Evolutionary conservation across 1,284 basidiomycete species (phyloP).

Genomic region (Papiliotrema laurentii): DNA sequence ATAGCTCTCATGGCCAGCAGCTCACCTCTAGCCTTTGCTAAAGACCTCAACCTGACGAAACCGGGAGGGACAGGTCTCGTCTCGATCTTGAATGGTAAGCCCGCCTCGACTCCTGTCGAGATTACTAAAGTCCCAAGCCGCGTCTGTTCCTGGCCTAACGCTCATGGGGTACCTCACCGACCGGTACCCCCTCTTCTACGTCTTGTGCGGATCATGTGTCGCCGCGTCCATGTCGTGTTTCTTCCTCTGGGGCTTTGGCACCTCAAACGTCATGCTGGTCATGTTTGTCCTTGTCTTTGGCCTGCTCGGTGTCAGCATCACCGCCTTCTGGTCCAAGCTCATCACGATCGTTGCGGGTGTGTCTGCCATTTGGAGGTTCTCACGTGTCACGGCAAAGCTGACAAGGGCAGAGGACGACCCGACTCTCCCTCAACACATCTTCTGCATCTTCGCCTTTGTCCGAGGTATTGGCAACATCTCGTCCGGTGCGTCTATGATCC

Average conservation of each 20-base stretch:
- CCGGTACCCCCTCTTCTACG: conserved; percentile 26
- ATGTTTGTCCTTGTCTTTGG: conserved; percentile 33
- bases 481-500: conserved; percentile 23
- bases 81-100: conserved; percentile 43
- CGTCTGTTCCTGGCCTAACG: conserved; percentile 41
- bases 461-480: conserved; percentile 46
- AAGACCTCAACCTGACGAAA: conserved; percentile 28
- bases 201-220: conserved; percentile 36
- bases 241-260: conserved; percentile 46
- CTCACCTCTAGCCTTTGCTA: conserved; percentile 29
- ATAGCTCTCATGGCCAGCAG: background rate
- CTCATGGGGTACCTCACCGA: conserved; percentile 43
- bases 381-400: background rate
- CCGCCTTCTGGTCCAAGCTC: conserved; percentile 36
- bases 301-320: conserved; percentile 28
- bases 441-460: conserved; percentile 40
- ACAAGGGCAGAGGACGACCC: conserved; percentile 38
- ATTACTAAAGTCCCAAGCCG: conserved; percentile 18
- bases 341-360: conserved; percentile 31
- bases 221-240: conserved; percentile 36
- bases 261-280: conserved; percentile 17
- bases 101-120: background rate
- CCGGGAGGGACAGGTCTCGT: conserved; percentile 42
- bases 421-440: conserved; percentile 28
- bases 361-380: conserved; percentile 4